Evolutionary conservation across 371 early-diverging fungal genomes (phyloP).

Genomic region (Rhizopus microsporus): DNA sequence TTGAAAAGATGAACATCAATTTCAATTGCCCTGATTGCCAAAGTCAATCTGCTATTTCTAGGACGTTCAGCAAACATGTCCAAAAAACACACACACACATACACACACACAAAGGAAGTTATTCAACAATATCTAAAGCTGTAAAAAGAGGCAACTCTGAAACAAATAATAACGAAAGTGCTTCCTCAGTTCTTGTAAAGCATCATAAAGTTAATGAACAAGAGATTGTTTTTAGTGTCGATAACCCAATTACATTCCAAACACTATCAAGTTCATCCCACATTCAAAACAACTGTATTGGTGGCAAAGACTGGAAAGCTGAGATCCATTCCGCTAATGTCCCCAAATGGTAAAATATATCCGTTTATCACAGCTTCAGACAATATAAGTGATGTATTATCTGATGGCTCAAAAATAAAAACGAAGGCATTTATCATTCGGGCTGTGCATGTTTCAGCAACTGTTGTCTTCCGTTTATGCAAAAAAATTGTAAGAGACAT

Average conservation of each 20-base stretch:
- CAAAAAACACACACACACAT: too few species aligned
- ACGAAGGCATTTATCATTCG: too few species aligned
- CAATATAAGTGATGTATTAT: conserved; percentile 18
- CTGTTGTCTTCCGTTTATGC: too few species aligned
- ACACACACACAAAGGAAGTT: conserved; percentile 6
- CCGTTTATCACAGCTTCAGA: conserved; percentile 21
- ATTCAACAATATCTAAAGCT: conserved; percentile 3
- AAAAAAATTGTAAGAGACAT: too few species aligned
- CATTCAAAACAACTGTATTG: conserved; percentile 20
- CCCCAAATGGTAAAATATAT: conserved; percentile 18
- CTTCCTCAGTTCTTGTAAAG: conserved; percentile 11
- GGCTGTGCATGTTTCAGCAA: too few species aligned
- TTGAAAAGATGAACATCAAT: conserved; percentile 5
- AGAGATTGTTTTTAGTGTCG: conserved; percentile 12
- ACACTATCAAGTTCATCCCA: conserved; percentile 15
- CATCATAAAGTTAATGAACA: conserved; percentile 7
- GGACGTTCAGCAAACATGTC: conserved; percentile 6
- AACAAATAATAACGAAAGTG: conserved; percentile 10
- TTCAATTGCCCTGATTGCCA: conserved; percentile 9
- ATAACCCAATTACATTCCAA: conserved; percentile 10
- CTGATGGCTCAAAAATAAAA: conserved; percentile 23
- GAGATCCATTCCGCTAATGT: conserved; percentile 17
- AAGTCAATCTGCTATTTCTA: conserved; percentile 8
- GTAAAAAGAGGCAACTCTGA: conserved; percentile 9
- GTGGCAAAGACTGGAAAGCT: conserved; percentile 17